These are phyloP conservation scores for Psilocybe subaeruginosa DNA, from an alignment of 768 basidiomycete species.

Conservation along the genomic window DNA sequence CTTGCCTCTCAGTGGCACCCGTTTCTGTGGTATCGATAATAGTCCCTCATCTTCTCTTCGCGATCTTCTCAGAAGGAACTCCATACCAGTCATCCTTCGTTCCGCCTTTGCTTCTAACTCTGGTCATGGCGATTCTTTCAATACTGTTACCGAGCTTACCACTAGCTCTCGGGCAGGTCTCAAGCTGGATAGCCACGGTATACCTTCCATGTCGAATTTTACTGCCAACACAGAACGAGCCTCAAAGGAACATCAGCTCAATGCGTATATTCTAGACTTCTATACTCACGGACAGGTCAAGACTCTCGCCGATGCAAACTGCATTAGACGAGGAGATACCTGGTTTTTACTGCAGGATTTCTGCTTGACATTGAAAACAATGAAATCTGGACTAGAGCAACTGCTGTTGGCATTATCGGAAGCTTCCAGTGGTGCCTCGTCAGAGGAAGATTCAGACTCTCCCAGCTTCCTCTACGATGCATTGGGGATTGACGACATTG, in stretches of 20 bases:
- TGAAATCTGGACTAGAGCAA: conserved; percentile 53
- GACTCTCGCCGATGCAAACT: conserved; percentile 54
- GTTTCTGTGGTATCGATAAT: conserved; percentile 20
- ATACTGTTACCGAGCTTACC: conserved; percentile 52
- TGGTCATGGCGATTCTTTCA: conserved; percentile 61
- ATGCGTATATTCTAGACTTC: conserved; percentile 73
- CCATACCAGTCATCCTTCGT: conserved; percentile 44
- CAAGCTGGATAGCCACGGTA: conserved; percentile 58
- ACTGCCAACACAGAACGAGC: conserved; percentile 13
- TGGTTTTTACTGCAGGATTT: conserved; percentile 71
- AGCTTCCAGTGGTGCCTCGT: conserved; percentile 3
- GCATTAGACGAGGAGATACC: conserved; percentile 62
- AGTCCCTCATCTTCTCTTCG: conserved; percentile 30
- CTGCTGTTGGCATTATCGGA: conserved; percentile 33
- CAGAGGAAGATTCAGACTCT: too few species aligned
- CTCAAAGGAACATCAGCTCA: conserved; percentile 36
- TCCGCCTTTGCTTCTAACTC: conserved; percentile 72
- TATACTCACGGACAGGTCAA: conserved; percentile 63
- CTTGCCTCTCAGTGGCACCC: conserved; percentile 51
- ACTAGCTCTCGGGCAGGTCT: conserved; percentile 55
- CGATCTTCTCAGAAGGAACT: conserved; percentile 37
- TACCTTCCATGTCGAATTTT: conserved; percentile 54
- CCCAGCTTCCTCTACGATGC: neutral
- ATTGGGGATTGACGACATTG: conserved; percentile 28
- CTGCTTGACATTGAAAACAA: conserved; percentile 46